Base-by-base conservation (phyloP, 257 asterid genomes). In the Hygrophila difformis region DNA sequence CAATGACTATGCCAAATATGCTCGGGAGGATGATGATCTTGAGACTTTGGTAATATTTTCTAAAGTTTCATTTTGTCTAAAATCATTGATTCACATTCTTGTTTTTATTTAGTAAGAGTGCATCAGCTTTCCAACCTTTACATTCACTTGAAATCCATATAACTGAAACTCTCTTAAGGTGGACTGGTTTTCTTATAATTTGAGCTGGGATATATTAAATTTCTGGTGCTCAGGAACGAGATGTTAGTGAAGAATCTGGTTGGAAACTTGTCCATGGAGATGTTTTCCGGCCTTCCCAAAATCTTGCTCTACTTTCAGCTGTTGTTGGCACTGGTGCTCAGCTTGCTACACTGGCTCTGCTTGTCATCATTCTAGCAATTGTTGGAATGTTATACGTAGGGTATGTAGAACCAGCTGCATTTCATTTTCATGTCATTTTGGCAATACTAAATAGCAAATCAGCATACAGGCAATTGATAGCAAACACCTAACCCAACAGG, bases 211-310 rank as follows among this genome's bases (percentile, higher is more conserved):
- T 46, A 55, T 50, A 1, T 18, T 48, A 17, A 23, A 12, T 16
- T 47, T 21, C 8, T 59, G n/a, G n/a, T n/a, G 52, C 57, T 75
- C 56, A 86, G 96, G 96, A 86, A 61, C 82, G 94, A 51, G 93
- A 79, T 39, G 86, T 79, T 47, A 75, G 28, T 67, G 96, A 86
- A 58, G 94, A 77, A 68, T 79, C 96, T 60, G 94, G 96, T 52
- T 86, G 96, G 96, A 86, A 86, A 63, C 94, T 86, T 54, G 86
- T 86, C 67, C 94, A 86, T 65, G 96, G 93, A 45, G 96, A 86
- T 71, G 94, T 86, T 26, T 86, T 86, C 70, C 84, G 96, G 29
- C 77, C 96, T 60, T 56, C 93, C 34, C 74, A 45, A 55, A 68
- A 71, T 65, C 59, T 82, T 52, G 87, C 79, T 57, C 69, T 86